These are phyloP conservation scores for Penicillium paneum DNA, from an alignment of 2,329 filamentous ascomycete genomes.

Conservation along the genomic window DNA sequence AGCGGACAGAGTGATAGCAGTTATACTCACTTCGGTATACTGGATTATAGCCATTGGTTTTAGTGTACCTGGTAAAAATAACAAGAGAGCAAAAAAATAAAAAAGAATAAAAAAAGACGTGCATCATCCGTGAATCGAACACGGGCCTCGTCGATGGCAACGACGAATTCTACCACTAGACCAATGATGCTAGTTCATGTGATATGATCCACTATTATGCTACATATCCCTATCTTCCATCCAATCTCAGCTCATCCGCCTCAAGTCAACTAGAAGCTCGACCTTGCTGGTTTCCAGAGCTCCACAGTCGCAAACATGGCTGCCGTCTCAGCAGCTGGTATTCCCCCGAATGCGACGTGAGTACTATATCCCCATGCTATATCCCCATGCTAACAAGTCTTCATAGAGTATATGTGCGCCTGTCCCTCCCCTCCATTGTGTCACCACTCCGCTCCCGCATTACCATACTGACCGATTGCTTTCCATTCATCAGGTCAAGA, in stretches of 20 bases:
- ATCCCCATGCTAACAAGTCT: constrained; percentile 15
- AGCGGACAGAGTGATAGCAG: too few relatives aligned
- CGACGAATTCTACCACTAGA: constrained; percentile 48
- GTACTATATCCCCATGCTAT: constrained; percentile 12
- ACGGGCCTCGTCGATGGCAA: constrained; percentile 48
- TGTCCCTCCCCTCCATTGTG: constrained; percentile 16
- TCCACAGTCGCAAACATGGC: constrained; percentile 38
- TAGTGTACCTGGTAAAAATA: neutral
- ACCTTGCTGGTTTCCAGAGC: constrained; percentile 18
- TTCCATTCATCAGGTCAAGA: constrained; percentile 55
- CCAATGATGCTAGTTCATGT: constrained; percentile 38
- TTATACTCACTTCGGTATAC: too few relatives aligned
- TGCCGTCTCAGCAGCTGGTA: constrained; percentile 27
- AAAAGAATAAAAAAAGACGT: constrained; percentile 19
- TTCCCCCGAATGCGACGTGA: constrained; percentile 43
- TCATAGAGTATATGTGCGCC: constrained; percentile 42
- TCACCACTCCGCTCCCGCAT: constrained; percentile 10
- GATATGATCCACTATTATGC: rapidly evolving
- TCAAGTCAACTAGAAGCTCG: constrained; percentile 13
- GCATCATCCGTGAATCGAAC: constrained; percentile 49
- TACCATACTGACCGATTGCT: constrained; percentile 12
- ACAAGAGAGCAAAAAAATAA: neutral
- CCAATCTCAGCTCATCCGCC: neutral
- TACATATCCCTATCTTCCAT: rapidly evolving
- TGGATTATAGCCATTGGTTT: neutral